A percentile compares a stretch with the other conserved stretches of the same genome.
phyloP scores from a whole-genome alignment of 371 early-diverging fungal genomes.

The Saksenaea oblongispora region DNA sequence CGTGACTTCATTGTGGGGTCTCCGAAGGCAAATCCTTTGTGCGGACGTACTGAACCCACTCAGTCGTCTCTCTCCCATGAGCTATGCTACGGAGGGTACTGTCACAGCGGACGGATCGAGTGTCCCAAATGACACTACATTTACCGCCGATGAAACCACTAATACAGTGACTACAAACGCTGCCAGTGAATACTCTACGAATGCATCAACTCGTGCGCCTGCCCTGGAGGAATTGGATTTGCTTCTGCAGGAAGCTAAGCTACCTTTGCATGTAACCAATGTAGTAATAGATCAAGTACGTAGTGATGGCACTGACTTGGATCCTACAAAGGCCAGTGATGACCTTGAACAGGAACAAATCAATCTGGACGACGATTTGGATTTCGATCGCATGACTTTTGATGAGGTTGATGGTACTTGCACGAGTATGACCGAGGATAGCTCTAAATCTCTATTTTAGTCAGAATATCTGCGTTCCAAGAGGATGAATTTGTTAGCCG shows the following conservation, averaged over 20 bases:
- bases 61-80: background rate
- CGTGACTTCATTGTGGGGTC: too few relatives aligned
- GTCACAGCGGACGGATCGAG: background rate
- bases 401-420: conserved; percentile 59
- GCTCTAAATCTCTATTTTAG: conserved; percentile 17
- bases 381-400: conserved; percentile 46
- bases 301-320: background rate
- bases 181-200: background rate
- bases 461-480: conserved; percentile 65
- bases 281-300: background rate
- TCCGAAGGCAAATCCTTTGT: too few relatives aligned
- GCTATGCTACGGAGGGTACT: background rate
- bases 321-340: background rate
- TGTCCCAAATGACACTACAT: background rate
- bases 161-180: background rate
- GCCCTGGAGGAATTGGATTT: conserved; percentile 33
- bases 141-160: background rate
- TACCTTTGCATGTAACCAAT: background rate
- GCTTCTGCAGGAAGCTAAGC: conserved; percentile 21
- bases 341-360: conserved; percentile 1
- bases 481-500: conserved; percentile 81
- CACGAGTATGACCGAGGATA: background rate
- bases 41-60: too few relatives aligned
- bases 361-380: conserved; percentile 33
- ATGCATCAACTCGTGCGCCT: background rate